Percentiles rank a stretch among this genome's conserved stretches.
These are phyloP conservation scores for Corallochytrium limacisporum DNA, from an alignment of 78 protist species.

Conservation along the genomic window DNA sequence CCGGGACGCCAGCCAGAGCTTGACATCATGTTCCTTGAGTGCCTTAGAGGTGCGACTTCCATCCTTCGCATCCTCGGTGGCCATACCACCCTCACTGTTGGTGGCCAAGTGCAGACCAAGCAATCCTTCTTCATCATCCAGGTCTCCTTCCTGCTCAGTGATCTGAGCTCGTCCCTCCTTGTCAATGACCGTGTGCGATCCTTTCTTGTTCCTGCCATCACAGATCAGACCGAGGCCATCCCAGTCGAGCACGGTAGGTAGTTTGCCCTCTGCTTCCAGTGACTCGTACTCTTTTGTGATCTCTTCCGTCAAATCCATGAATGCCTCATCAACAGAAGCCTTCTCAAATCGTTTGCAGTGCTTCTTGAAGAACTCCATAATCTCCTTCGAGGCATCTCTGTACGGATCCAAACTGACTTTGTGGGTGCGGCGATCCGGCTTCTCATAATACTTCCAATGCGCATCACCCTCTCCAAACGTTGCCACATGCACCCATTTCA, in stretches of 20 bases:
- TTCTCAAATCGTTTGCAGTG: neutral
- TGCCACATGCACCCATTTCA: neutral
- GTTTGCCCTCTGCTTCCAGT: neutral
- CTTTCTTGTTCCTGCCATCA: neutral
- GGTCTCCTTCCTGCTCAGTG: neutral
- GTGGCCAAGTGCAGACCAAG: neutral
- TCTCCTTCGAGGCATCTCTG: neutral
- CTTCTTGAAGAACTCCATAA: neutral
- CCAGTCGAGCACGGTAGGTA: neutral
- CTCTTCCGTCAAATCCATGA: neutral
- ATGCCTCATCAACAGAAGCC: conserved; percentile 9
- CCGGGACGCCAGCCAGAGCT: no score
- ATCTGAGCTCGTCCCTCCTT: neutral
- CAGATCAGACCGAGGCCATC: neutral
- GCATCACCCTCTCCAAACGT: neutral
- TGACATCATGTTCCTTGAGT: no score
- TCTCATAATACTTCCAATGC: neutral
- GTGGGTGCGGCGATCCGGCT: neutral
- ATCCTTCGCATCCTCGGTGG: no score
- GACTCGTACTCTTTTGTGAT: neutral
- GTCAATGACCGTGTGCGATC: neutral
- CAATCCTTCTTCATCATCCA: neutral
- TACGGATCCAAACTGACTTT: conserved; percentile 9
- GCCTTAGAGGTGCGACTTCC: neutral
- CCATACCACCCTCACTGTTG: neutral